Conservation (phyloP, 768 basidiomycete genomes). For the Kwoniella mangroviensis region DNA sequence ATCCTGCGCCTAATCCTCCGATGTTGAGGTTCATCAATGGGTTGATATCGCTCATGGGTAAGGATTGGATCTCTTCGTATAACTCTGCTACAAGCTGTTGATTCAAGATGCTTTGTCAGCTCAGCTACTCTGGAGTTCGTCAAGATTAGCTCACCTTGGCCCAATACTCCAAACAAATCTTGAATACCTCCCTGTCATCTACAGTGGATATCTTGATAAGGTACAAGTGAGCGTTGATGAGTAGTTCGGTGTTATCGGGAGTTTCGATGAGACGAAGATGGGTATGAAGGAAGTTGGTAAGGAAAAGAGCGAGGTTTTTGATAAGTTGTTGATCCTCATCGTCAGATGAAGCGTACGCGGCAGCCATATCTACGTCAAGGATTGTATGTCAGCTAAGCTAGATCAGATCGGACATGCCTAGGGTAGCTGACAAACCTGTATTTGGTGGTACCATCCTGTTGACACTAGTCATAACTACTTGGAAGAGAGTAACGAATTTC, state of each 20-base stretch:
- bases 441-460: constrained; percentile 96
- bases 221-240: constrained; percentile 95
- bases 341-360: constrained; percentile 84
- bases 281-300: constrained; percentile 90
- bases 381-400: constrained; percentile 14
- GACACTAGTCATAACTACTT: constrained; percentile 95
- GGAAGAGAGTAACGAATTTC: constrained; percentile 96
- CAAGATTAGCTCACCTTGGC: constrained; percentile 42
- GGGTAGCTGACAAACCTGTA: constrained; percentile 63
- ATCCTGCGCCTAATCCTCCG: constrained; percentile 62
- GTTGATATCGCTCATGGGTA: constrained; percentile 81
- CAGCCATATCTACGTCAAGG: constrained; percentile 69
- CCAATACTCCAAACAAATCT: constrained; percentile 98
- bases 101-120: neutral
- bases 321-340: constrained; percentile 96
- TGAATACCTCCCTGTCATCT: constrained; percentile 98
- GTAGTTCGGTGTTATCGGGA: constrained; percentile 82
- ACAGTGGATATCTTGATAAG: constrained; percentile 98
- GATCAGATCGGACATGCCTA: neutral
- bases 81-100: constrained; percentile 87
- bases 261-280: constrained; percentile 95
- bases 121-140: neutral
- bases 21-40: constrained; percentile 76
- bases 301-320: constrained; percentile 95
- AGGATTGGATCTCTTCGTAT: constrained; percentile 92